Base-by-base conservation (phyloP, 2,329 filamentous ascomycete species). In the Metarhizium robertsii region DNA sequence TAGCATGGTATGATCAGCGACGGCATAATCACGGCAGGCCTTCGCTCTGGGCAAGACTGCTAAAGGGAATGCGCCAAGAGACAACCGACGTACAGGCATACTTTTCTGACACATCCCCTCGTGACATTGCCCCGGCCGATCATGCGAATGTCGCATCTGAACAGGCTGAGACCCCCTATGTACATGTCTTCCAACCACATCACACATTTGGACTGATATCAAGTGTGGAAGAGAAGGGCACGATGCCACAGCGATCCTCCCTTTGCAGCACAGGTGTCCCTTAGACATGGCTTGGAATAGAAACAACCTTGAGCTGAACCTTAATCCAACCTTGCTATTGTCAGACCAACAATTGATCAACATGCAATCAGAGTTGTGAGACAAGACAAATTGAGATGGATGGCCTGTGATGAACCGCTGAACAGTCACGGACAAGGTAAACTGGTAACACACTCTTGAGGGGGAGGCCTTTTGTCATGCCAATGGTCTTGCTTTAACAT, bases 291-390 rank as follows among this genome's bases (percentile, higher is more conserved):
- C 55, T 57, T 56, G 50, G 55, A 55, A 56, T 49, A 58, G 54
- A 57, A 53, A 59, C 57, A 61, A 61, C 57, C 60, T 61, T 60
- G 60, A 59, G 54, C 30, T 54, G 52, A 61, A 61, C 57, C 58
- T 61, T 61, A 61, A 58, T 59, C 47, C 49, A 49, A 48, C 43
- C 38, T 49, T 42, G 54, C 29, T 42, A 36, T 52, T 52, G 55
- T 54, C 52, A 43, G 55, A 57, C 55, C 16, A 45, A 52, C 25
- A 40, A 16, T 52, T 36, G 52, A 57, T 54, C 48, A 38, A 38
- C 46, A 53, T n/a, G 25, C 50, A 55, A 43, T 20, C 45, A 48
- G n/a, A 29, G 34, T 38, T 10, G 2, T 52, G 54, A 49, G 45
- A 36, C 43, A 46, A 53, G 45, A 53, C 34, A 49, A 18, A 50